Evolutionary conservation across 1,139 yeast species (phyloP).

Genomic region (Debaryomyces udenii): DNA sequence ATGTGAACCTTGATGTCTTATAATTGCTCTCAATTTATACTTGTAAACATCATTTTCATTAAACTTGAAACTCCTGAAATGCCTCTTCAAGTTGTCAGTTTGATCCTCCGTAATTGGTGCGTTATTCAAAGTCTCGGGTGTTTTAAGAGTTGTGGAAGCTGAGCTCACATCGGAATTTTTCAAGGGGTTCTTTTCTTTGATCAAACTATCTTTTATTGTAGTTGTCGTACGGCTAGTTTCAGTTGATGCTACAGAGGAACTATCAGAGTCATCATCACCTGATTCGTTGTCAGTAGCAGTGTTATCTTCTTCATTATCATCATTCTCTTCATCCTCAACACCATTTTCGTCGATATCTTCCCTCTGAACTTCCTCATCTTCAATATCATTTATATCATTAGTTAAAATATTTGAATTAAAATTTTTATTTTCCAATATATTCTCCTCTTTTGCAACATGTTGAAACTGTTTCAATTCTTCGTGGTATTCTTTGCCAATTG

Average conservation of each 20-base stretch:
- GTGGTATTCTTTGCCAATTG: conserved; percentile 49
- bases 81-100: conserved; percentile 39
- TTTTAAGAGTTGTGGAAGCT: conserved; percentile 16
- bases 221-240: conserved; percentile 18
- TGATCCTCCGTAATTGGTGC: conserved; percentile 47
- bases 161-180: conserved; percentile 16
- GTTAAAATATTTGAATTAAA: conserved; percentile 38
- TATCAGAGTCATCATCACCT: conserved; percentile 16
- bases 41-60: conserved; percentile 49
- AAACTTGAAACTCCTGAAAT: conserved; percentile 45
- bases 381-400: conserved; percentile 48
- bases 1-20: conserved; percentile 88
- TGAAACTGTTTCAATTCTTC: conserved; percentile 43
- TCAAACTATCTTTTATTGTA: conserved; percentile 18
- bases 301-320: conserved; percentile 21
- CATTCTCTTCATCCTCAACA: conserved; percentile 25
- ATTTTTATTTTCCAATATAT: conserved; percentile 14
- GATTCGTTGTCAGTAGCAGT: conserved; percentile 3
- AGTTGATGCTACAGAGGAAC: conserved; percentile 17
- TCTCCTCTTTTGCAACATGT: conserved; percentile 24
- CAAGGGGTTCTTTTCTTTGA: conserved; percentile 10
- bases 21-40: conserved; percentile 69
- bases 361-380: conserved; percentile 46
- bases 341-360: conserved; percentile 47
- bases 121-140: conserved; percentile 36